Evolutionary conservation across 257 asterid species (phyloP).

Genomic region (Rehmannia glutinosa): DNA sequence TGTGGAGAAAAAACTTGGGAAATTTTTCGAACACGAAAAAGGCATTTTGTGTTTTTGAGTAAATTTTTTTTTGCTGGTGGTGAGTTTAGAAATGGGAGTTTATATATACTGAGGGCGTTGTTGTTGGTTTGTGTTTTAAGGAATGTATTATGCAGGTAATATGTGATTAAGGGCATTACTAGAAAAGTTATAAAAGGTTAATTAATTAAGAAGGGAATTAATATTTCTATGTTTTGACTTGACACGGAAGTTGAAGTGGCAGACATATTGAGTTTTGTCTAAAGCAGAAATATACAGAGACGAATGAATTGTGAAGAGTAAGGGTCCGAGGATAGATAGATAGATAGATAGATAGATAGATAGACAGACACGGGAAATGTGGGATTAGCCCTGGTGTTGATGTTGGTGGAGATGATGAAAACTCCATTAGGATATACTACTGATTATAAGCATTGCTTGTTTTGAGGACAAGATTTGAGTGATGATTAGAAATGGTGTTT

Average conservation of each 20-base stretch:
- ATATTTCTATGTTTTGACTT: not conserved
- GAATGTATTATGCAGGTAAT: slow-evolving; percentile 24
- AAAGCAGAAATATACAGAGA: no score
- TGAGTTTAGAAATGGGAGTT: slow-evolving; percentile 10
- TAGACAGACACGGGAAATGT: no score
- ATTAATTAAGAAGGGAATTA: not conserved
- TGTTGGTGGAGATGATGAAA: slow-evolving; percentile 20
- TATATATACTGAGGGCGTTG: slow-evolving; percentile 34
- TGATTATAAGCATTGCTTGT: not conserved
- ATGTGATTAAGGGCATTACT: not conserved
- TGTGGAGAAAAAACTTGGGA: slow-evolving; percentile 47
- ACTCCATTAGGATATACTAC: slow-evolving; percentile 34
- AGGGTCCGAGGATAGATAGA: no score
- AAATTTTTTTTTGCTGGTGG: not conserved
- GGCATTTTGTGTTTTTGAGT: slow-evolving; percentile 26
- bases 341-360: no score
- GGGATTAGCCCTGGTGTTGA: no score
- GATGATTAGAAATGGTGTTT: slow-evolving; percentile 18
- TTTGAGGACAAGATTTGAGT: slow-evolving; percentile 30
- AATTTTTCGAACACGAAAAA: slow-evolving; percentile 36
- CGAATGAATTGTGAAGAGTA: no score
- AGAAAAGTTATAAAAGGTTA: not conserved
- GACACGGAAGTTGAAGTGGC: slow-evolving; percentile 17
- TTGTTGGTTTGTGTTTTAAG: slow-evolving; percentile 10
- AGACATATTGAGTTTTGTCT: slow-evolving; percentile 1